These are phyloP conservation scores for Coccomyxa subellipsoidea DNA, from an alignment of 163 green algal genomes.

Conservation along the genomic window DNA sequence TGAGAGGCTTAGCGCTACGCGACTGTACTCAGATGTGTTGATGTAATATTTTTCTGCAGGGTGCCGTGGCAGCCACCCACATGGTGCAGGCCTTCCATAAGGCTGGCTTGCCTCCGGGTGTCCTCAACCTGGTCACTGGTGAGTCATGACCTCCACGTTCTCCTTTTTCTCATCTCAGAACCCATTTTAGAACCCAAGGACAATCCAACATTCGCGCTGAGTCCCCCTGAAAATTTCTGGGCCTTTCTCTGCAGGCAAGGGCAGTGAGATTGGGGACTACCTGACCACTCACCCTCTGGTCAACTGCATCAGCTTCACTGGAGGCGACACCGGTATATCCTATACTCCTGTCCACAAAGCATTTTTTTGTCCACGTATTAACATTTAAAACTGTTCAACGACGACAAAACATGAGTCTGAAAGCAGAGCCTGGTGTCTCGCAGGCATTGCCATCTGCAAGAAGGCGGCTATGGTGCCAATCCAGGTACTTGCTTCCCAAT, in stretches of 20 bases:
- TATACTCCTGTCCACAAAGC: too few species aligned
- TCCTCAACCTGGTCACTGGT: constrained; percentile 82
- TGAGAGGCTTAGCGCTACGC: too few species aligned
- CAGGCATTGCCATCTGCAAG: constrained; percentile 74
- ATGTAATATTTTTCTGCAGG: too few species aligned
- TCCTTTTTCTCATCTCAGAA: not conserved
- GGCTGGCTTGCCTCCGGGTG: constrained; percentile 81
- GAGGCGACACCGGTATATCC: constrained; percentile 79
- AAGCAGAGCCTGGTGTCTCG: not conserved
- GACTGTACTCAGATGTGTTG: too few species aligned
- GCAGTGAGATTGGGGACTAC: constrained; percentile 94
- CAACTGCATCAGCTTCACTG: constrained; percentile 91
- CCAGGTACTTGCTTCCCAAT: constrained; percentile 29
- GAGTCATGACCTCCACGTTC: not conserved
- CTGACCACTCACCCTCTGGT: constrained; percentile 80
- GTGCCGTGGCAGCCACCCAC: constrained; percentile 76
- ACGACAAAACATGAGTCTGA: not conserved
- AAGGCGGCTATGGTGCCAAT: constrained; percentile 94
- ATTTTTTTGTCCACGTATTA: too few species aligned
- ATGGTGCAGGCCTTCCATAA: constrained; percentile 87
- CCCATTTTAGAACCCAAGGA: not conserved
- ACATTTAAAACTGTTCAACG: not conserved
- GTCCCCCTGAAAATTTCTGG: not conserved
- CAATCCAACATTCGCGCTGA: not conserved
- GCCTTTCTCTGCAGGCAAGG: constrained; percentile 42